Percentiles rank a stretch among this genome's conserved stretches.
These are phyloP conservation scores for Amoebophrya sp. DNA, from an alignment of 169 alveolate species.

Conservation along the genomic window DNA sequence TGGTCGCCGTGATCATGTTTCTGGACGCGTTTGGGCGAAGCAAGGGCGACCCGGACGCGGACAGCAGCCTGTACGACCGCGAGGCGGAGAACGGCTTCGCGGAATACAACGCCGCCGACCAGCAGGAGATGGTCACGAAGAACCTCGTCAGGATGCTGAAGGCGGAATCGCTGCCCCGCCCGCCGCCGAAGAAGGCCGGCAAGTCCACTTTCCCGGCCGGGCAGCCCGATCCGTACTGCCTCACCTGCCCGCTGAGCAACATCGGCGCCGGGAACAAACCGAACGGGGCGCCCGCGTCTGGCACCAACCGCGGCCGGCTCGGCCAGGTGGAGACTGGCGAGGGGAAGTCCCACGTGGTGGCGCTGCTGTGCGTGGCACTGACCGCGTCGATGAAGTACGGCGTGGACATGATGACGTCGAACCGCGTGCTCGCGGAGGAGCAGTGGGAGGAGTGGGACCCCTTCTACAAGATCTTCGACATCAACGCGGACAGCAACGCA, in stretches of 20 bases:
- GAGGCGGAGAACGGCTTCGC: background rate
- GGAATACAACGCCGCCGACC: background rate
- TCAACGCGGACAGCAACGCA: background rate
- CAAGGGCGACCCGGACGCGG: background rate
- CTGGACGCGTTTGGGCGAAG: background rate
- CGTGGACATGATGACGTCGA: background rate
- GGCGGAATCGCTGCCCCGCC: background rate
- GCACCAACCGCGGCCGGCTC: background rate
- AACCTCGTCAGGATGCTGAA: background rate
- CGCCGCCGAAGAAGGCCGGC: background rate
- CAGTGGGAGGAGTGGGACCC: background rate
- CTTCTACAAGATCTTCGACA: background rate
- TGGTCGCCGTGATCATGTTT: background rate
- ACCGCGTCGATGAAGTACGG: background rate
- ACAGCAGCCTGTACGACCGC: background rate
- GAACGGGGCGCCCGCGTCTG: no score
- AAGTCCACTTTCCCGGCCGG: background rate
- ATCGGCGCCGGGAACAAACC: background rate
- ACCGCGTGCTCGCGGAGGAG: background rate
- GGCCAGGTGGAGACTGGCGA: background rate
- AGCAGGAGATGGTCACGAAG: background rate
- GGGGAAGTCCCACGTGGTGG: background rate
- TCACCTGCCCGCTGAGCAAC: background rate
- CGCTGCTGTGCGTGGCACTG: background rate
- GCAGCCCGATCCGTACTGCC: background rate